Evolutionary conservation across 2,329 filamentous ascomycete genomes (phyloP).

Genomic region (Huntiella moniliformis): DNA sequence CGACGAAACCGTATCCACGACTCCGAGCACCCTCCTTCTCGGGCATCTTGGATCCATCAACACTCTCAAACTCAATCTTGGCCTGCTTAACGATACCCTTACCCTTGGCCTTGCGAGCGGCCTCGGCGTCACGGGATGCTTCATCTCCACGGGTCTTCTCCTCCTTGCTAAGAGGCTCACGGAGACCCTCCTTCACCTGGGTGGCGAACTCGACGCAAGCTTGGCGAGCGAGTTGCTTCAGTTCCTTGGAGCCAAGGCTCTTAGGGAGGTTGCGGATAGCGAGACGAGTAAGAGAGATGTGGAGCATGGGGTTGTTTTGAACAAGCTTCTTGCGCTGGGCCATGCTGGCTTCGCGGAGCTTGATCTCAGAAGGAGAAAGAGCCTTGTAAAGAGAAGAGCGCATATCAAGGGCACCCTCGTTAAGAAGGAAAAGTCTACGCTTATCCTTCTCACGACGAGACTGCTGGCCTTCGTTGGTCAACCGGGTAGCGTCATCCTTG

Average conservation of each 20-base stretch:
- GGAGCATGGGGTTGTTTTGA: conserved; percentile 73
- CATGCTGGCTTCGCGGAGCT: conserved; percentile 71
- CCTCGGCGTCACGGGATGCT: conserved; percentile 64
- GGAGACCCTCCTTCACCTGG: conserved; percentile 63
- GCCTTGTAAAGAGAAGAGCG: conserved; percentile 59
- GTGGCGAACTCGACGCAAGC: conserved; percentile 88
- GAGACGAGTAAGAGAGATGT: conserved; percentile 75
- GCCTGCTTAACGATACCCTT: conserved; percentile 81
- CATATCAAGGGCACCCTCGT: conserved; percentile 66
- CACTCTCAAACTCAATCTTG: conserved; percentile 84
- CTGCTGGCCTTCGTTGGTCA: conserved; percentile 50
- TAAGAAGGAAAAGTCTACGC: conserved; percentile 69
- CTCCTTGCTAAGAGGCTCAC: conserved; percentile 71
- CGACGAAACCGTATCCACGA: conserved; percentile 91
- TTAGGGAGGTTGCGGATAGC: conserved; percentile 83
- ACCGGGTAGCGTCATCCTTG: conserved; percentile 56
- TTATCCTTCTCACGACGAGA: conserved; percentile 63
- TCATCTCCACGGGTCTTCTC: conserved; percentile 65
- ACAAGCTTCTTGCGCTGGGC: conserved; percentile 81
- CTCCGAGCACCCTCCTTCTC: conserved; percentile 68
- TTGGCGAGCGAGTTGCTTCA: conserved; percentile 78
- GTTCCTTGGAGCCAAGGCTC: conserved; percentile 62
- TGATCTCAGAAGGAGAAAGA: conserved; percentile 61
- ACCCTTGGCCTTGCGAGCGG: conserved; percentile 57
- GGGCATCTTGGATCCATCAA: conserved; percentile 63